Conservation (phyloP, 352 stramenopile genomes). For the Pythium phragmitis region DNA sequence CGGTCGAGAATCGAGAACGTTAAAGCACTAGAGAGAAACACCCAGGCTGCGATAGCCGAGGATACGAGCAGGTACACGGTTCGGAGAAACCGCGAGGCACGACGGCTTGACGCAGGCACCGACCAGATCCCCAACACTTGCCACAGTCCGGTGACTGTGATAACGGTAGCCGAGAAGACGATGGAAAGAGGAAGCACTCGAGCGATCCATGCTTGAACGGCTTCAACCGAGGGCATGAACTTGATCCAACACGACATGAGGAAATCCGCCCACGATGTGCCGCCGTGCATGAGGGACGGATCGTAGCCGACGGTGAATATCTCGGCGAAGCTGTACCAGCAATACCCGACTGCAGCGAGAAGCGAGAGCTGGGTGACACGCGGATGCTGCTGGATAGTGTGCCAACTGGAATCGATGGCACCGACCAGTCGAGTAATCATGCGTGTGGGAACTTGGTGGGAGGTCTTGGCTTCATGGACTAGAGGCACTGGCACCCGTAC, state of each 20-base stretch:
- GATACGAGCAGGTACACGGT: slow-evolving; percentile 32
- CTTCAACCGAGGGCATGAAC: slow-evolving; percentile 38
- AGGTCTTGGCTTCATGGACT: background rate
- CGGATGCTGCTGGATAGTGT: slow-evolving; percentile 28
- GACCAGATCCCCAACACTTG: slow-evolving; percentile 28
- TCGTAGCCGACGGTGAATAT: slow-evolving; percentile 21
- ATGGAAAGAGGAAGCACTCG: slow-evolving; percentile 33
- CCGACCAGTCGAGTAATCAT: background rate
- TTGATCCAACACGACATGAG: slow-evolving; percentile 29
- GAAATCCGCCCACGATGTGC: slow-evolving; percentile 20
- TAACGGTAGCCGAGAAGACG: slow-evolving; percentile 14
- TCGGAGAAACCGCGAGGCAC: background rate
- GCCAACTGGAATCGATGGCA: slow-evolving; percentile 21
- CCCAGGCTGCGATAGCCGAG: slow-evolving; percentile 26
- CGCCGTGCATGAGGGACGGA: background rate
- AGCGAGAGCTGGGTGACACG: slow-evolving; percentile 5
- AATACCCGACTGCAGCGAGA: slow-evolving; percentile 23
- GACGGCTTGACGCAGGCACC: background rate
- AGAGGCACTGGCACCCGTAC: background rate
- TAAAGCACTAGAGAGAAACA: slow-evolving; percentile 41
- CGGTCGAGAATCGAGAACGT: slow-evolving; percentile 46
- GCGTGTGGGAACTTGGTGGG: no score
- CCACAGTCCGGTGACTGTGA: slow-evolving; percentile 28
- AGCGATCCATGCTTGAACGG: slow-evolving; percentile 44
- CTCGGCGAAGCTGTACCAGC: slow-evolving; percentile 30